phyloP scores from a whole-genome alignment of 1,139 yeast genomes.

The Lodderomyces pseudojiufengensis region DNA sequence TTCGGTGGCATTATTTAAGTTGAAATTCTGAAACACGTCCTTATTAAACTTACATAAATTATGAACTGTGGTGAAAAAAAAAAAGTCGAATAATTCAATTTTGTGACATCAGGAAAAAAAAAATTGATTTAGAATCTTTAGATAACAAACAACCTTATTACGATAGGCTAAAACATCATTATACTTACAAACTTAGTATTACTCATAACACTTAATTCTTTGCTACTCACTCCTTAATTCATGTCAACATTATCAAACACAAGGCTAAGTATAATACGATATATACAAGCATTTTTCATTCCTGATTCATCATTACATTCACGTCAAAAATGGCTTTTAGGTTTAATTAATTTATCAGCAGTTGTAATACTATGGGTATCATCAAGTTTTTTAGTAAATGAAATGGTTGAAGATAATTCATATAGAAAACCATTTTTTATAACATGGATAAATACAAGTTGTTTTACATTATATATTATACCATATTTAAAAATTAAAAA shows the following conservation, averaged over 20 bases:
- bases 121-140: conserved; percentile 3
- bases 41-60: too few species aligned
- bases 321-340: conserved; percentile 64
- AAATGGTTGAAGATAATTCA: conserved; percentile 60
- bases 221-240: too few species aligned
- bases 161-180: background rate
- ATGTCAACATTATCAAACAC: conserved; percentile 7
- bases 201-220: background rate
- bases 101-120: background rate
- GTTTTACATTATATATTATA: conserved; percentile 71
- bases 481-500: conserved; percentile 48
- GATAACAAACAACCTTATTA: background rate
- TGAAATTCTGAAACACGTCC: conserved; percentile 4
- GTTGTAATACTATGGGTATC: conserved; percentile 88
- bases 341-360: conserved; percentile 63
- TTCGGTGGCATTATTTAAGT: conserved; percentile 12
- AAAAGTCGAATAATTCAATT: background rate
- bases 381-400: conserved; percentile 76
- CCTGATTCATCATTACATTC: conserved; percentile 16
- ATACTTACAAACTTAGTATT: background rate
- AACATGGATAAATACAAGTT: conserved; percentile 85
- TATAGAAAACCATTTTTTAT: conserved; percentile 92
- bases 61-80: background rate
- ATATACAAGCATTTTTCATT: conserved; percentile 15
- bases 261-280: conserved; percentile 11